Evolutionary conservation across 768 basidiomycete species (phyloP).

Genomic region (Auricularia auricula-judae): DNA sequence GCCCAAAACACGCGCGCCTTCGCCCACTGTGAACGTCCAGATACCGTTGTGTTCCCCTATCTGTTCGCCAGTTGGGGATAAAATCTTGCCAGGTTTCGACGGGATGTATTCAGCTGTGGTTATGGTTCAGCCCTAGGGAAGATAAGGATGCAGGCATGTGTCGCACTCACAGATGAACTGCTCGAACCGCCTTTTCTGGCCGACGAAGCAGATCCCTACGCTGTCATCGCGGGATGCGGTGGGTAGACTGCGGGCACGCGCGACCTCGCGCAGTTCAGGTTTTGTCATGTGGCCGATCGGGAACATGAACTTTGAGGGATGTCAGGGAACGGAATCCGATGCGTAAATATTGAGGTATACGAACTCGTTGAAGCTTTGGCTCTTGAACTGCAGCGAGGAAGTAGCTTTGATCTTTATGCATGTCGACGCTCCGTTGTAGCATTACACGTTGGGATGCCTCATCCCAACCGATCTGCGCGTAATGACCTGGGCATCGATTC

Average conservation of each 20-base stretch:
- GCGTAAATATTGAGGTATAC: slow-evolving; percentile 1
- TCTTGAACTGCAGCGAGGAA: slow-evolving; percentile 77
- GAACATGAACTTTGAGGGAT: slow-evolving; percentile 41
- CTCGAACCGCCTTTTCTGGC: slow-evolving; percentile 61
- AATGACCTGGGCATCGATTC: slow-evolving; percentile 52
- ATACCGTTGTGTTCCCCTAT: slow-evolving; percentile 61
- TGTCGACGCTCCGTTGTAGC: slow-evolving; percentile 38
- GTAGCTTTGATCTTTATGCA: slow-evolving; percentile 81
- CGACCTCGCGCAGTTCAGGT: slow-evolving; percentile 60
- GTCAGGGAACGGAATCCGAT: neutral
- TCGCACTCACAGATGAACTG: slow-evolving; percentile 54
- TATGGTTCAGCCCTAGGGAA: neutral
- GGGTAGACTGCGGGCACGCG: slow-evolving; percentile 46
- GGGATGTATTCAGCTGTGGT: slow-evolving; percentile 63
- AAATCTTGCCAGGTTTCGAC: slow-evolving; percentile 57
- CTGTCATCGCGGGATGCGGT: slow-evolving; percentile 74
- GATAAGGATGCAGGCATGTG: neutral
- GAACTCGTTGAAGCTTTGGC: slow-evolving; percentile 40
- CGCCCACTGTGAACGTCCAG: slow-evolving; percentile 81
- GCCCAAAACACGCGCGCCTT: slow-evolving; percentile 59
- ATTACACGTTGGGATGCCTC: slow-evolving; percentile 16
- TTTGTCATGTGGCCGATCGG: slow-evolving; percentile 65
- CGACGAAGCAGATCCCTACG: slow-evolving; percentile 94
- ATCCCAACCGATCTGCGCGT: slow-evolving; percentile 58
- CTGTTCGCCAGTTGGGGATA: slow-evolving; percentile 42